Evolutionary conservation across 2,329 filamentous ascomycete species (phyloP).

Genomic region (Mollisia scopiformis): DNA sequence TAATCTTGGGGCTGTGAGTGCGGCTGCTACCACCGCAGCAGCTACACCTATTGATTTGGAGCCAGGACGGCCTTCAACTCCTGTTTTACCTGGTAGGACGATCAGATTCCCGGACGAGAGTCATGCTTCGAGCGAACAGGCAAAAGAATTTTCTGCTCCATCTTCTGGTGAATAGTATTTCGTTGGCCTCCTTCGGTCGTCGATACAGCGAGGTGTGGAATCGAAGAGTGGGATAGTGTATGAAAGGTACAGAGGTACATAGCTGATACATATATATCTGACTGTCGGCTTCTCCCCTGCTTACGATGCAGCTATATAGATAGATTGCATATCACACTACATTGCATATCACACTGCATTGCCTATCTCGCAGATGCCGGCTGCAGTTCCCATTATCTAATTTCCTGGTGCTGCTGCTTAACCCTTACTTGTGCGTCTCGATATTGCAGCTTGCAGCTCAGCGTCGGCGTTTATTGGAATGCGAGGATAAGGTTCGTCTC

Average conservation of each 20-base stretch:
- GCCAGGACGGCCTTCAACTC: conserved; percentile 21
- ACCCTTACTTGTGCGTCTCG: too few species aligned
- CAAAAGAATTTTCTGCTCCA: neutral
- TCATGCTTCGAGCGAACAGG: neutral
- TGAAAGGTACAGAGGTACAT: conserved; percentile 11
- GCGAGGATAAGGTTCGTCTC: too few species aligned
- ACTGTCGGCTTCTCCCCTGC: neutral
- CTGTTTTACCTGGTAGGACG: conserved; percentile 35
- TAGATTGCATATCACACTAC: too few species aligned
- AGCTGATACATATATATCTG: conserved; percentile 7
- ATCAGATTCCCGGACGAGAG: conserved; percentile 50
- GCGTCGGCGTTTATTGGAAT: too few species aligned
- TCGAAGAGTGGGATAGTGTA: neutral
- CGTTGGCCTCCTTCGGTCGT: neutral
- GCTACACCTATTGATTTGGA: neutral
- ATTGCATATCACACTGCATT: too few species aligned
- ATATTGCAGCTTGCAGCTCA: too few species aligned
- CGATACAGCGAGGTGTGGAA: neutral
- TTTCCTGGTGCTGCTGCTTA: too few species aligned
- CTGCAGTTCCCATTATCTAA: too few species aligned
- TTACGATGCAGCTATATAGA: neutral
- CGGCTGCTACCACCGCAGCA: neutral
- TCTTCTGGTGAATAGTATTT: neutral
- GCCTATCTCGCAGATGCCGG: too few species aligned
- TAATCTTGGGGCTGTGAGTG: neutral